Conservation (phyloP, 2,329 filamentous ascomycete species). For the Xylaria sp. region DNA sequence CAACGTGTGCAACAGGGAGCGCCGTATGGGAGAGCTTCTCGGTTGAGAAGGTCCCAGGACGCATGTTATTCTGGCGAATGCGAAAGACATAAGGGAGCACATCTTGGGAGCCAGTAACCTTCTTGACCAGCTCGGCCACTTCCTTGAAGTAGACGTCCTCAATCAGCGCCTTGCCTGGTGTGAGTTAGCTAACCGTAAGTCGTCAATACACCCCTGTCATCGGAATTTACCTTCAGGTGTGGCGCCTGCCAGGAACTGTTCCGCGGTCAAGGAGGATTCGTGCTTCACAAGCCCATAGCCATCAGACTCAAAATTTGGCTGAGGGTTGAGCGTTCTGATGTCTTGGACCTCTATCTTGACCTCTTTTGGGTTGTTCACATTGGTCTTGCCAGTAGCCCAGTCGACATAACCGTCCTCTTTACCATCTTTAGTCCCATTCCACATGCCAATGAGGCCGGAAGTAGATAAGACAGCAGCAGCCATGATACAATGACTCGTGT, state of each 20-base stretch:
- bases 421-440: slow-evolving; percentile 47
- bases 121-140: slow-evolving; percentile 44
- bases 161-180: slow-evolving; percentile 43
- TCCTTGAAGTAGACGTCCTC: slow-evolving; percentile 48
- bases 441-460: slow-evolving; percentile 47
- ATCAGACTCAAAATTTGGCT: slow-evolving; percentile 41
- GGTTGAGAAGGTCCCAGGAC: slow-evolving; percentile 42
- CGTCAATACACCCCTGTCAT: background rate
- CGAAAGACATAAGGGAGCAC: slow-evolving; percentile 48
- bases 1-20: slow-evolving; percentile 46
- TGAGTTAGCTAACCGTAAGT: slow-evolving; percentile 25
- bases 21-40: slow-evolving; percentile 45
- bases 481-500: slow-evolving; percentile 35
- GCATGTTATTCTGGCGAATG: slow-evolving; percentile 46
- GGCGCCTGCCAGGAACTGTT: slow-evolving; percentile 45
- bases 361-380: slow-evolving; percentile 44
- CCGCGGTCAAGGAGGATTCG: slow-evolving; percentile 42
- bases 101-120: slow-evolving; percentile 44
- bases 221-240: slow-evolving; percentile 42
- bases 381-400: slow-evolving; percentile 44
- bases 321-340: slow-evolving; percentile 42
- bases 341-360: slow-evolving; percentile 46
- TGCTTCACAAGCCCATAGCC: slow-evolving; percentile 47
- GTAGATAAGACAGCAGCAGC: slow-evolving; percentile 44
- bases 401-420: slow-evolving; percentile 43